Evolutionary conservation across 2,329 filamentous ascomycete species (phyloP), one percentile per base, ranked within the genome.

Genomic region (Alternaria postmessia): DNA sequence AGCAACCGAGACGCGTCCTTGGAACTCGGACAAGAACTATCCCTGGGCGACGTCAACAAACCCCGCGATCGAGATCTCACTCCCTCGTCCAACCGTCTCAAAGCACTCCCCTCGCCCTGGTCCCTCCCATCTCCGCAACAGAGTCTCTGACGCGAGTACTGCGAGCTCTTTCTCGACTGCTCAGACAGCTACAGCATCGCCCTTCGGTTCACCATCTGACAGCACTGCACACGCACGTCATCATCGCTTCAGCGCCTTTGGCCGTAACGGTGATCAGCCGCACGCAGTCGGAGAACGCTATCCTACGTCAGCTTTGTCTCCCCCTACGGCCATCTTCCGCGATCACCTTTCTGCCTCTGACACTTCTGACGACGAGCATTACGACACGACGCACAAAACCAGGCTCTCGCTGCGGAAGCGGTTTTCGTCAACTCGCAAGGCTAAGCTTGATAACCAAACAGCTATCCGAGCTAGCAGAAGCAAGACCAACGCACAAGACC

Each of bases 21-120:
- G 81, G 81, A 83, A 83, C 61, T 72, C 73, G 20, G 80, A 82
- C 61, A 79, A 81, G 66, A 82, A 81, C 66, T 83, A 82, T 64
- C 80, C 81, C 34, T 83, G 80, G 81, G 73, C 76, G 32, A 75
- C 73, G 24, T 75, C 73, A 44, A 77, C 67, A 53, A 71, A 75
- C 34, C 65, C 78, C 28, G 73, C 75, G 30, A 66, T 78, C 54
- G 74, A 79, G 46, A 81, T 83, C 47, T 78, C 80, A 36, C 73
- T 83, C 6, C 79, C 75, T 24, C 69, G 73, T 3, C 76, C 78
- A 9, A 70, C 72, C 6, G 63, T 73, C 8, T 41, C 63, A 18
- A 71, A 57, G 32, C 52, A 65, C 12, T 74, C 72, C n/a, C 70
- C 75, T n/a, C 73, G 65, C 16, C 67, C 65, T 14, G 71, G 73